phyloP scores from a whole-genome alignment of 192 early-diverging fungal species.

The Podila clonocystis region DNA sequence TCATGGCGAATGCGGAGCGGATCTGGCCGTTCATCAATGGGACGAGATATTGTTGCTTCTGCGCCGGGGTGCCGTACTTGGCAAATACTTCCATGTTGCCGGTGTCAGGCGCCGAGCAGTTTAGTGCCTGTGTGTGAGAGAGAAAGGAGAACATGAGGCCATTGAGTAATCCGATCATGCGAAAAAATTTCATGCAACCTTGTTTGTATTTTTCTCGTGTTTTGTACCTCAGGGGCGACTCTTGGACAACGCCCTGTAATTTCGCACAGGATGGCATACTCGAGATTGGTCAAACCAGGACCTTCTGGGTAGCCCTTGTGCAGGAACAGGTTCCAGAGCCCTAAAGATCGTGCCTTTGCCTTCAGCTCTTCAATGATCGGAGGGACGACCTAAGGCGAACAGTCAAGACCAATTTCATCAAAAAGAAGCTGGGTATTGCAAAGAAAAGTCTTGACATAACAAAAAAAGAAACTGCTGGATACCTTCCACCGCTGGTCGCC shows the following conservation, averaged over 20 bases:
- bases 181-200: no score
- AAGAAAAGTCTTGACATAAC: no score
- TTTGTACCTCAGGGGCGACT: slow-evolving; percentile 82
- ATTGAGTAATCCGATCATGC: no score
- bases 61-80: slow-evolving; percentile 88
- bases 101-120: slow-evolving; percentile 95
- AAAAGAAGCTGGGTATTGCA: no score
- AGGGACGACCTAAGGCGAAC: slow-evolving; percentile 69
- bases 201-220: no score
- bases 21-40: slow-evolving; percentile 93
- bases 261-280: slow-evolving; percentile 94
- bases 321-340: slow-evolving; percentile 98
- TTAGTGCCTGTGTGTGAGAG: slow-evolving; percentile 68
- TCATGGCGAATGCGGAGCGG: slow-evolving; percentile 99
- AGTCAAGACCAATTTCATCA: no score
- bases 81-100: slow-evolving; percentile 99
- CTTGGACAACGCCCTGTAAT: slow-evolving; percentile 82
- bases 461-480: background rate
- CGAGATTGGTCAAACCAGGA: slow-evolving; percentile 91
- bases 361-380: slow-evolving; percentile 91
- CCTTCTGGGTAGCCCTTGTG: slow-evolving; percentile 82
- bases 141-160: background rate
- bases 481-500: slow-evolving; percentile 88
- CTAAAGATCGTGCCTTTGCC: slow-evolving; percentile 81
- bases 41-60: slow-evolving; percentile 82